Base-by-base conservation (phyloP, 1,284 basidiomycete species). In the Ustilago loliicola region DNA sequence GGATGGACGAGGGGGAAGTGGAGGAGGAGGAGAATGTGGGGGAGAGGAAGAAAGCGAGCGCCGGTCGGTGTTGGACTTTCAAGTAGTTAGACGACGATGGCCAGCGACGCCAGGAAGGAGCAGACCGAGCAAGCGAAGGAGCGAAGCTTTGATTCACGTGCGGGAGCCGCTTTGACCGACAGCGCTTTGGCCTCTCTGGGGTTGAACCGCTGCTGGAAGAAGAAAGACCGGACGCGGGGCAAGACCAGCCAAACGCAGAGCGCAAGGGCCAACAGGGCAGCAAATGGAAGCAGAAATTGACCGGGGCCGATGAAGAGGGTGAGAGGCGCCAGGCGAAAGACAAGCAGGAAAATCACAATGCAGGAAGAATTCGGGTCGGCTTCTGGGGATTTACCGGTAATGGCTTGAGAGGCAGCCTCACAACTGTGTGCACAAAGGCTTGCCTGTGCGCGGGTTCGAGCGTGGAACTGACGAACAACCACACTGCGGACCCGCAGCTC, bases 311-410 rank as follows among this genome's bases (percentile, higher is more conserved):
- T 36, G 4, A 15, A 15, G 10, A 36, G 15, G 34, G 34, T 15
- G 34, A 36, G 34, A 36, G 9, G 13, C 34, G 34, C 34, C 3
- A 34, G 34, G 51, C 5, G 17, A 13, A 52, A 58, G 34, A 48
- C 13, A n/a, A 29, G 30, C 21, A 53, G 42, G 19, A 53, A 30
- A 53, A 9, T 34, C 11, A n/a, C n/a, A n/a, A n/a, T n/a, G 11
- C 47, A 65, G 70, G 70, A 72, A 63, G 60, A 60, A 50, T 32
- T 72, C 70, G 70, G 70, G 30, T 72, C 70, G 70, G 70, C 64
- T 72, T 72, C 63, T 56, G 47, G 61, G 56, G 64, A 66, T 52
- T 72, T 72, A 63, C 70, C 70, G 70, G 70, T 55, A 48, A 54
- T 58, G 1, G 23, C 27, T 50, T 21, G 23, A 13, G 13, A 50